Evolutionary conservation across 805 yeast genomes (phyloP).

Genomic region (Lipomyces orientalis): DNA sequence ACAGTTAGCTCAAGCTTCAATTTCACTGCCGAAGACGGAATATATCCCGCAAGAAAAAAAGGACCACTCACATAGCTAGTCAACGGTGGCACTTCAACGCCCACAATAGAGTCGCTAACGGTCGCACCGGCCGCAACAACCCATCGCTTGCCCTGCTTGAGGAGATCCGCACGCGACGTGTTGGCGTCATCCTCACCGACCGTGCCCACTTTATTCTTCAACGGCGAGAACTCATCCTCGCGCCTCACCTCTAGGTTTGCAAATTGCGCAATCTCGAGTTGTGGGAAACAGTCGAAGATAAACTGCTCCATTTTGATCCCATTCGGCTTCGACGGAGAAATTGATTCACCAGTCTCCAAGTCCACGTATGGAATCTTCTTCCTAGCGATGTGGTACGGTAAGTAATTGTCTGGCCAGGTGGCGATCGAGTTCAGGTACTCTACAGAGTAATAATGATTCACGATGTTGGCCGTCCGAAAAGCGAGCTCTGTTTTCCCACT

Average conservation of each 20-base stretch:
- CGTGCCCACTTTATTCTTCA: slow-evolving; percentile 70
- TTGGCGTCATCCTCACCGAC: slow-evolving; percentile 76
- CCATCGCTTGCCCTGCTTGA: slow-evolving; percentile 78
- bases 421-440: slow-evolving; percentile 68
- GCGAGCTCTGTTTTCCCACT: slow-evolving; percentile 49
- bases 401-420: slow-evolving; percentile 67
- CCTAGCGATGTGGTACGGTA: slow-evolving; percentile 95
- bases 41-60: slow-evolving; percentile 54
- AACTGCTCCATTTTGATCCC: slow-evolving; percentile 96
- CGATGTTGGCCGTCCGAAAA: slow-evolving; percentile 94
- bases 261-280: slow-evolving; percentile 69
- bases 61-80: slow-evolving; percentile 65
- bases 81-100: slow-evolving; percentile 78
- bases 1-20: slow-evolving; percentile 49
- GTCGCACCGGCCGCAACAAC: slow-evolving; percentile 66
- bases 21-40: slow-evolving; percentile 28
- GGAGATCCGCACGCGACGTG: slow-evolving; percentile 70
- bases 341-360: slow-evolving; percentile 51
- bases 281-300: slow-evolving; percentile 93
- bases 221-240: slow-evolving; percentile 84
- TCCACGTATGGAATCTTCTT: slow-evolving; percentile 79
- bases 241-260: slow-evolving; percentile 94
- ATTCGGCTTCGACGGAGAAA: slow-evolving; percentile 76
- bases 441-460: slow-evolving; percentile 91
- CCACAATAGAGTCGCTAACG: slow-evolving; percentile 46